Base-by-base conservation (phyloP, 176 grass and related monocot genomes). In the Triticum aestivum region DNA sequence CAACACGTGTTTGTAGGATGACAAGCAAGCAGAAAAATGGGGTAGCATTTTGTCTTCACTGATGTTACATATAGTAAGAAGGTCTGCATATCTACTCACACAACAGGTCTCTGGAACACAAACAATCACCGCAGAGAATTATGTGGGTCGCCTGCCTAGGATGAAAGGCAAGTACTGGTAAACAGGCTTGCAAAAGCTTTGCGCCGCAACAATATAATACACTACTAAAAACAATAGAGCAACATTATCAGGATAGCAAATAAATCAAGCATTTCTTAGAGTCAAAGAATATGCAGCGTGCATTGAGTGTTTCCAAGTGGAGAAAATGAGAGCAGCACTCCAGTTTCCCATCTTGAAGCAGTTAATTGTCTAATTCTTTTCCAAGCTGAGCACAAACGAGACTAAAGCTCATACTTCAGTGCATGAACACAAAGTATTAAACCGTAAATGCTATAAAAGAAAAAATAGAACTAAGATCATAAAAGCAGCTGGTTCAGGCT, bases 291-390 rank as follows among this genome's bases (percentile, higher is more conserved):
- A 35, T 77, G 68, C 69, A 75, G 41, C 21, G 59, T 14, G 18
- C 47, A 45, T 83, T 35, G 49, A 27, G 9, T 83, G 66, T 21
- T 59, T 59, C 18, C 18, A 59, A 59, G 54, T 21, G 54, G 54
- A 59, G 18, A 59, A 59, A 68, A 67, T 52, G 27, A 81, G 72
- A 9, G 59, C 30, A 67, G 30, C 29, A 78, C 32, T 75, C 39
- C 52, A 47, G 10, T 64, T 26, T 33, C 29, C 69, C 58, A n/a
- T 76, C 5, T 33, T 74, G 71, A 35, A 68, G 45, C 47, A 78
- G 45, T 24, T 78, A 47, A 77, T 77, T 85, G 63, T 23, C 17
- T 78, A 32, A 67, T 78, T 85, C n/a, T 38, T 85, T 85, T 77
- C 12, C 61, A 51, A 37, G 29, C 41, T 9, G 67, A 78, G 5